Conservation (phyloP, 306 rosid genomes). For the Spatholobus suberectus region DNA sequence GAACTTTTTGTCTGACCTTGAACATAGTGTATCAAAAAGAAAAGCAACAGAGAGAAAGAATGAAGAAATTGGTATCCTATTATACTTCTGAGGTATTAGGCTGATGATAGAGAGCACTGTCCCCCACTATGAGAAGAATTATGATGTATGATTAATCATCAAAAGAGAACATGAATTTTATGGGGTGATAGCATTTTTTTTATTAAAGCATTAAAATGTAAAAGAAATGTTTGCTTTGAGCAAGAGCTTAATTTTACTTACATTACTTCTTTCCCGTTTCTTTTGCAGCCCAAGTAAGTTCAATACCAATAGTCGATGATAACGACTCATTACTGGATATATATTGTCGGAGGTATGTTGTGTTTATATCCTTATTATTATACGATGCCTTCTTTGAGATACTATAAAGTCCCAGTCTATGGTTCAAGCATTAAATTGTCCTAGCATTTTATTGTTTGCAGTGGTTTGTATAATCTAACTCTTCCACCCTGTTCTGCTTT, state of each 20-base stretch:
- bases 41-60: conserved; percentile 35
- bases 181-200: conserved; percentile 34
- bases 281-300: conserved; percentile 90
- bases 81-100: conserved; percentile 42
- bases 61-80: conserved; percentile 39
- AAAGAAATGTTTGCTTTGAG: conserved; percentile 1
- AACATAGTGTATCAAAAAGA: conserved; percentile 42
- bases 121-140: conserved; percentile 29
- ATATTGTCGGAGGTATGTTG: conserved; percentile 96
- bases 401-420: neutral
- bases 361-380: neutral
- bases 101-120: conserved; percentile 37
- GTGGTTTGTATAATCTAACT: conserved; percentile 37
- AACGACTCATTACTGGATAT: conserved; percentile 87
- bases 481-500: conserved; percentile 18
- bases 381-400: conserved; percentile 21
- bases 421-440: conserved; percentile 30
- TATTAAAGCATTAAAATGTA: conserved; percentile 16
- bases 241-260: neutral
- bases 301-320: conserved; percentile 92
- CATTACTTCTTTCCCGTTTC: conserved; percentile 28
- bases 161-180: conserved; percentile 24
- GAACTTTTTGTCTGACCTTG: conserved; percentile 45
- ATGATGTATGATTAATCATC: conserved; percentile 30
- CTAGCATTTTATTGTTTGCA: conserved; percentile 19